Evolutionary conservation across 1,284 basidiomycete genomes (phyloP).

Genomic region (Ceratobasidium sp.): DNA sequence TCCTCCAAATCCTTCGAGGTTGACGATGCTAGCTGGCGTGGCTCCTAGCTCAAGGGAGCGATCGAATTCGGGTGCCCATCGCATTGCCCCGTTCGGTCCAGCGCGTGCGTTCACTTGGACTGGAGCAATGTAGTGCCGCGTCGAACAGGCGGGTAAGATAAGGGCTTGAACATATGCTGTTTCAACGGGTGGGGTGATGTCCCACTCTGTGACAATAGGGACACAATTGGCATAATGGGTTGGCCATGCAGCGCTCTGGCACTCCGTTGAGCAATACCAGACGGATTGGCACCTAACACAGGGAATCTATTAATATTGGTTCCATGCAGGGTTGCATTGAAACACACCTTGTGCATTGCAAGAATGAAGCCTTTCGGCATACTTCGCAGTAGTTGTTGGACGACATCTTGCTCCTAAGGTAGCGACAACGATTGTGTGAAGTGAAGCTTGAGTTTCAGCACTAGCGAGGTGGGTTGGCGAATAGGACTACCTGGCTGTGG

Average conservation of each 20-base stretch:
- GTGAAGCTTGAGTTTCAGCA: too few relatives aligned
- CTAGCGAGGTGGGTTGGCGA: too few relatives aligned
- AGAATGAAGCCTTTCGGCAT: conserved; percentile 13
- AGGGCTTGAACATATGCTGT: conserved; percentile 19
- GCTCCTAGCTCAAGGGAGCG: conserved; percentile 10
- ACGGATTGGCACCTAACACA: conserved; percentile 12
- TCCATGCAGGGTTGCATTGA: neutral
- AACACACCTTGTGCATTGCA: conserved; percentile 30
- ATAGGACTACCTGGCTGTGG: too few relatives aligned
- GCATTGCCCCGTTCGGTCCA: conserved; percentile 7
- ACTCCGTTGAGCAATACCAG: conserved; percentile 23
- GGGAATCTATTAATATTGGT: neutral
- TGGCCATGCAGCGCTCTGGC: conserved; percentile 30
- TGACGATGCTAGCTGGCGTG: conserved; percentile 13
- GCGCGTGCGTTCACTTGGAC: conserved; percentile 19
- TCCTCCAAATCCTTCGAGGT: conserved; percentile 45
- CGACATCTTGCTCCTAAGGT: neutral
- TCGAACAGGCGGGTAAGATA: conserved; percentile 14
- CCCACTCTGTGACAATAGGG: neutral
- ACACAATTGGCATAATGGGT: conserved; percentile 18
- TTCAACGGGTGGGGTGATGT: neutral
- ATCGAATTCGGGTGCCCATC: conserved; percentile 31
- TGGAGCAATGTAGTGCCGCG: conserved; percentile 7
- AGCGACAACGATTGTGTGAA: too few relatives aligned
- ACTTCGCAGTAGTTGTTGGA: conserved; percentile 19